A percentile compares a stretch with the other conserved stretches of the same genome.
Conservation (phyloP, 805 yeast species). For the Diddensiella transvaalensis region DNA sequence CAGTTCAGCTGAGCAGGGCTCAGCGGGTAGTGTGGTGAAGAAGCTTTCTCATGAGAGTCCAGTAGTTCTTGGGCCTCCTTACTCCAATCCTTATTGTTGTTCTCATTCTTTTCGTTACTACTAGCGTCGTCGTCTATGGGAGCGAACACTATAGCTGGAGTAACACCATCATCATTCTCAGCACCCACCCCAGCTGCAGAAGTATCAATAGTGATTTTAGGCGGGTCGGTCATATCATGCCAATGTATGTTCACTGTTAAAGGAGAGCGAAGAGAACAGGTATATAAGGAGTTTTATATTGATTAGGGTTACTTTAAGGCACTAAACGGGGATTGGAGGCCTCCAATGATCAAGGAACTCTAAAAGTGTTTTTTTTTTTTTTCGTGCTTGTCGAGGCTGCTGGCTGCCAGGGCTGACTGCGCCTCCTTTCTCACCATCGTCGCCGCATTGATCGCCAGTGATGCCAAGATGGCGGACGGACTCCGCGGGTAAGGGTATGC, state of each 20-base stretch:
- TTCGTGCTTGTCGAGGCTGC: background rate
- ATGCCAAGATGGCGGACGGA: too few relatives aligned
- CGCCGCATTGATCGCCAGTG: background rate
- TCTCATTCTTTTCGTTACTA: background rate
- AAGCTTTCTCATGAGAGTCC: background rate
- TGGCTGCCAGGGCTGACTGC: too few relatives aligned
- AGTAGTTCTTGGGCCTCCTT: constrained; percentile 10
- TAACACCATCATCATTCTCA: background rate
- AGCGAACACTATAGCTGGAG: background rate
- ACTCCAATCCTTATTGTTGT: constrained; percentile 11
- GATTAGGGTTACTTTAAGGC: too few relatives aligned
- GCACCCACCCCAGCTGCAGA: constrained; percentile 10
- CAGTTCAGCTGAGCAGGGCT: constrained; percentile 23
- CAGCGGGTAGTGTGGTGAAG: constrained; percentile 5
- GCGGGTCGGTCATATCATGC: constrained; percentile 8
- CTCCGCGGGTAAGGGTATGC: too few relatives aligned
- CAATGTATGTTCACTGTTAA: too few relatives aligned
- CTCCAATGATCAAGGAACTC: too few relatives aligned
- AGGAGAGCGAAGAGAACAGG: too few relatives aligned
- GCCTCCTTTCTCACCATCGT: background rate
- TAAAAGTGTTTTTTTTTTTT: too few relatives aligned
- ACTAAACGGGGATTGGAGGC: too few relatives aligned
- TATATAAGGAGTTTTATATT: too few relatives aligned
- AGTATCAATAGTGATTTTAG: constrained; percentile 21
- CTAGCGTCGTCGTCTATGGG: background rate